Evolutionary conservation across 139 green algal species (phyloP), one percentile per base, ranked within the genome.

Genomic region (Haematococcus lacustris): DNA sequence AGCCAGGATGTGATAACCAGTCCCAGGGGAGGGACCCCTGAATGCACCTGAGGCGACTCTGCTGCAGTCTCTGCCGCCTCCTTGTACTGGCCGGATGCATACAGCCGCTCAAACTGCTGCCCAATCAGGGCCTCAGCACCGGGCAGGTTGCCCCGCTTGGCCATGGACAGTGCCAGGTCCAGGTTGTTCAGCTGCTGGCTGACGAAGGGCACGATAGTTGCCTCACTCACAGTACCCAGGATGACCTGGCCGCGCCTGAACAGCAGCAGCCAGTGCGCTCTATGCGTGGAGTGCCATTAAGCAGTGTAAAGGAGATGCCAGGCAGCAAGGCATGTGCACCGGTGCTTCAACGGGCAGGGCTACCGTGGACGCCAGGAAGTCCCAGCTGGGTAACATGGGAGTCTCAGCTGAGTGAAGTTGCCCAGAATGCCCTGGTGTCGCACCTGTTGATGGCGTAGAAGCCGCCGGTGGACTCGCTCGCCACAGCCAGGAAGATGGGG

Each of bases 391-490:
- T n/a, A n/a, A n/a, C n/a, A n/a, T n/a, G n/a, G n/a, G n/a, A n/a
- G n/a, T n/a, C n/a, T n/a, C n/a, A n/a, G n/a, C n/a, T n/a, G n/a
- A n/a, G n/a, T n/a, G n/a, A n/a, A n/a, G n/a, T n/a, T n/a, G n/a
- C n/a, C n/a, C n/a, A n/a, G n/a, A n/a, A n/a, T n/a, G n/a, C n/a
- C n/a, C n/a, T n/a, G n/a, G n/a, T n/a, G n/a, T n/a, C n/a, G n/a
- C n/a, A 90, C 88, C 94, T 84, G 85, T 98, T 99, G 78, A 99
- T 89, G 38, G 89, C 89, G 32, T 93, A 91, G 40, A 99, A 93
- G 61, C 95, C 95, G 38, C 95, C 95, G 3, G 80, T 90, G 30
- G 70, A 65, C 0, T 88, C 81, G 1, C 88, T 88, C 66, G 83
- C 73, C 21, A 83, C 85, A 1, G 94, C 91, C 39, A 99, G 74